Evolutionary conservation across 1,139 yeast genomes (phyloP).

Genomic region (Candida sanyaensis): DNA sequence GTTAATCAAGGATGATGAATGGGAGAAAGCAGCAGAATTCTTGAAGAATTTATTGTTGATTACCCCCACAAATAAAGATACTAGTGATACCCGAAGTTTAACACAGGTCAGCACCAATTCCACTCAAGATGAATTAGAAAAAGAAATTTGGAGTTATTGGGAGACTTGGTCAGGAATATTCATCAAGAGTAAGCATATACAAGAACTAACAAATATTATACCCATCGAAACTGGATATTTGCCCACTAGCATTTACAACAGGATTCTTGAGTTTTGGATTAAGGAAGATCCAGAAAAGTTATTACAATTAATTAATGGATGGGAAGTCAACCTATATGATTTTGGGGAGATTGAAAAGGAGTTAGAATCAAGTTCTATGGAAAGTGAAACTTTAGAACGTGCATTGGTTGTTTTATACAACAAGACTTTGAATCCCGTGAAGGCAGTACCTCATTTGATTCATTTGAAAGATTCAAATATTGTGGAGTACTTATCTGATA

Average conservation of each 20-base stretch:
- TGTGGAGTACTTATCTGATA: conserved; percentile 55
- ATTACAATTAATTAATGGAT: conserved; percentile 42
- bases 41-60: conserved; percentile 37
- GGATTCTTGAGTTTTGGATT: conserved; percentile 54
- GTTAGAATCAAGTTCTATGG: conserved; percentile 46
- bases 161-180: conserved; percentile 61
- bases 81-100: conserved; percentile 32
- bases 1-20: conserved; percentile 50
- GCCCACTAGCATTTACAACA: conserved; percentile 47
- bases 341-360: conserved; percentile 42
- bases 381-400: conserved; percentile 36
- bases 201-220: conserved; percentile 50
- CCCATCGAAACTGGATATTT: conserved; percentile 49
- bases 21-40: conserved; percentile 60
- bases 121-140: conserved; percentile 31
- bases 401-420: conserved; percentile 60
- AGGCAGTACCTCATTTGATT: conserved; percentile 67
- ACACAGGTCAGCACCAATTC: conserved; percentile 17
- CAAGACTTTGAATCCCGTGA: conserved; percentile 55
- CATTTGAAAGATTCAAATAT: conserved; percentile 55
- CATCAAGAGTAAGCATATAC: conserved; percentile 48
- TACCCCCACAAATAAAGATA: neutral
- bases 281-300: conserved; percentile 34
- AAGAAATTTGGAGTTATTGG: conserved; percentile 59
- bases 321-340: conserved; percentile 66